Base-by-base conservation (phyloP, 1,284 basidiomycete species). In the Ustilago lituana region DNA sequence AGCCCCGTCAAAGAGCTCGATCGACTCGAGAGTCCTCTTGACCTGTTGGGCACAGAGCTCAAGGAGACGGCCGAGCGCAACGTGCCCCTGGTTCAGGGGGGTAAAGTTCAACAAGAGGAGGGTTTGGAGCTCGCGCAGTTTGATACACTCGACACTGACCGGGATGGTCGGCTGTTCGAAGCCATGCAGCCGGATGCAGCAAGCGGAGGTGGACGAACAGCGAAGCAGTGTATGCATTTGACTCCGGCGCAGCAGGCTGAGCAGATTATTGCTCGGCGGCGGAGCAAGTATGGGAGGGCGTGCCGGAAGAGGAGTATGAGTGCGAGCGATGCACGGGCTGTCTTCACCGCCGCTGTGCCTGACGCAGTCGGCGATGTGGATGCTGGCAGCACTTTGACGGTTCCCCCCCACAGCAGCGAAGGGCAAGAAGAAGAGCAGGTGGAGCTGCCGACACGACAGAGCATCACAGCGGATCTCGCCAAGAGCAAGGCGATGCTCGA, bases 171-270 rank as follows among this genome's bases (percentile, higher is more conserved):
- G 14, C 32, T 57, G 26, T 64, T 64, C 23, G 35, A 45, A 5
- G 38, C 29, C 8, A 35, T 45, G 31, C 37, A 46, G 1, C 50
- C 19, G n/a, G 50, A 35, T 1, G 36, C 62, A 4, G n/a, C n/a
- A n/a, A n/a, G n/a, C n/a, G n/a, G n/a, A n/a, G n/a, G n/a, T n/a
- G n/a, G n/a, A n/a, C n/a, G n/a, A n/a, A n/a, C n/a, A n/a, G n/a
- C n/a, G n/a, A n/a, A n/a, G n/a, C n/a, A n/a, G n/a, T n/a, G n/a
- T 2, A 32, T 44, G 20, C 64, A 64, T 15, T 40, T 78, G 24
- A 77, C 74, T 3, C 77, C 77, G 3, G 64, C 57, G 3, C 63
- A 78, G 56, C 67, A 75, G n/a, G 75, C 73, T 23, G 75, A 77
- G 33, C 61, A 64, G 39, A 77, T 78, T 60, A 77, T 78, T 32